Evolutionary conservation across 1,284 basidiomycete species (phyloP).

Genomic region (Puccinia brachypodii): DNA sequence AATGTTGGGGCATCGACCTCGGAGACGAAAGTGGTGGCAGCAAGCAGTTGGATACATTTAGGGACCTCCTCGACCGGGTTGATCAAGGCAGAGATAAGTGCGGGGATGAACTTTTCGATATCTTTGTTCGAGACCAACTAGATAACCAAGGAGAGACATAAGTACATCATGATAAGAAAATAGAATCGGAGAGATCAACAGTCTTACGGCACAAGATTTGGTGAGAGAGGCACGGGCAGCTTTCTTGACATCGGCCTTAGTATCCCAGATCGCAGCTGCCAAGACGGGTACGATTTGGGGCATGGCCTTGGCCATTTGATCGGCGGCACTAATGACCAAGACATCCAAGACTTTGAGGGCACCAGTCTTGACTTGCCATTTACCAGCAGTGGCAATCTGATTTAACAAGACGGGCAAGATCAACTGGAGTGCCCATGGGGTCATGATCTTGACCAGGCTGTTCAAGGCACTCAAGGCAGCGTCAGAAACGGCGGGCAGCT

Average conservation of each 20-base stretch:
- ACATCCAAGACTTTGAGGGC: constrained; percentile 81
- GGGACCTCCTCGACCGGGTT: constrained; percentile 99
- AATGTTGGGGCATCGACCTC: constrained; percentile 99
- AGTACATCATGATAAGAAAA: not conserved
- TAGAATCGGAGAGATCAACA: constrained; percentile 66
- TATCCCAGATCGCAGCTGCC: constrained; percentile 97
- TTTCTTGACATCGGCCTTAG: constrained; percentile 99
- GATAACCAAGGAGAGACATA: constrained; percentile 34
- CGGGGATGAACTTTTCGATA: constrained; percentile 92
- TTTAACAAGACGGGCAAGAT: constrained; percentile 87
- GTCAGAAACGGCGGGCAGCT: constrained; percentile 78
- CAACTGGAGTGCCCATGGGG: constrained; percentile 82
- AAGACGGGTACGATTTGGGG: constrained; percentile 96
- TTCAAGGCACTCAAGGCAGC: constrained; percentile 83
- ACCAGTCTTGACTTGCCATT: constrained; percentile 99
- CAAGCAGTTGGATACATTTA: constrained; percentile 91
- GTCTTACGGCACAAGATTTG: constrained; percentile 76
- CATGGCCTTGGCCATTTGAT: constrained; percentile 84
- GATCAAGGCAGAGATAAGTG: constrained; percentile 93
- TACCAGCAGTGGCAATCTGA: constrained; percentile 93
- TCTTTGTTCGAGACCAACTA: constrained; percentile 91
- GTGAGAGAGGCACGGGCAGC: constrained; percentile 91
- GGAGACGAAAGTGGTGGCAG: constrained; percentile 99
- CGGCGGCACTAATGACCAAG: constrained; percentile 79
- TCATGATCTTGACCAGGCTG: constrained; percentile 76